phyloP scores from a whole-genome alignment of 2,329 filamentous ascomycete species.

The Scortechinia acanthostroma region DNA sequence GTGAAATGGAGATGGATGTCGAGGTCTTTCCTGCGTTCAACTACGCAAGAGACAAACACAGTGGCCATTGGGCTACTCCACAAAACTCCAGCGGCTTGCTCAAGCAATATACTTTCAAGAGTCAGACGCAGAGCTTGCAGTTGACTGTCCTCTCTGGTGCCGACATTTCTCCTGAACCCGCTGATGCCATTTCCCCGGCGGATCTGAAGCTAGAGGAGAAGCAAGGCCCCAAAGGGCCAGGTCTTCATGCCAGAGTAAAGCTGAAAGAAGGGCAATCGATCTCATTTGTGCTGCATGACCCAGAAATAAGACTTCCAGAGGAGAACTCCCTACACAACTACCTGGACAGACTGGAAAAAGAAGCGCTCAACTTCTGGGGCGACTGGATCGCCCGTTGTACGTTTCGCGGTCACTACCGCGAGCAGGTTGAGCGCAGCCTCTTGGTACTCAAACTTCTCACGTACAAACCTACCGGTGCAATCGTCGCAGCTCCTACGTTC shows the following conservation, averaged over 20 bases:
- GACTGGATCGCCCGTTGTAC: constrained; percentile 66
- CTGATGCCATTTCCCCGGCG: neutral
- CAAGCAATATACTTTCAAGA: too few relatives aligned
- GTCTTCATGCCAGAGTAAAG: neutral
- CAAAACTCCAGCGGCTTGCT: constrained; percentile 19
- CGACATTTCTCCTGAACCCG: neutral
- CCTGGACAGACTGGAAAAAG: constrained; percentile 48
- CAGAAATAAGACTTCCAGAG: constrained; percentile 57
- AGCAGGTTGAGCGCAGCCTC: constrained; percentile 64
- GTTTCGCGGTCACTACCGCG: constrained; percentile 67
- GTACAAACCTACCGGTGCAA: constrained; percentile 72
- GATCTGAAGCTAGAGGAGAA: neutral
- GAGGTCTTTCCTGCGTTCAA: constrained; percentile 70
- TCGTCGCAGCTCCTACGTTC: constrained; percentile 71
- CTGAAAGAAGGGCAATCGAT: neutral
- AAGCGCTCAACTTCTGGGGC: constrained; percentile 57
- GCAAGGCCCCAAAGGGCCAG: neutral
- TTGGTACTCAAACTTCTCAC: constrained; percentile 72
- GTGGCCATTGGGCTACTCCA: constrained; percentile 44
- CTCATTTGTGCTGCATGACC: constrained; percentile 47
- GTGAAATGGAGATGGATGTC: constrained; percentile 33
- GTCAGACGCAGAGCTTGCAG: constrained; percentile 39
- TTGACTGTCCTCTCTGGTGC: neutral
- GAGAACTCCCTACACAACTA: constrained; percentile 43
- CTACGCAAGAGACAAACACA: constrained; percentile 59